Conservation (phyloP, 108 stramenopile genomes). For the Chaetoceros tenuissimus region DNA sequence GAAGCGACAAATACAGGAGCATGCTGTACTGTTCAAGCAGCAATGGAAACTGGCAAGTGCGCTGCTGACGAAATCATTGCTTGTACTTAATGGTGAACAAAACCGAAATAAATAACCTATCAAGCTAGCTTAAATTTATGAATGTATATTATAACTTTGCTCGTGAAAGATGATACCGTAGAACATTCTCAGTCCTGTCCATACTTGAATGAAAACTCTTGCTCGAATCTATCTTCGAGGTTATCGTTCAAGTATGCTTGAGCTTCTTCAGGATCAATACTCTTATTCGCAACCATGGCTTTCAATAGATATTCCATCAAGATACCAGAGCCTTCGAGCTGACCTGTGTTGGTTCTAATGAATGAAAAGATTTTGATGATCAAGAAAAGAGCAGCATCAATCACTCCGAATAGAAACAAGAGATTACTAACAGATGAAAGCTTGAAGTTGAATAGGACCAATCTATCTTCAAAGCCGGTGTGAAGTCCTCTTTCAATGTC, state of each 20-base stretch:
- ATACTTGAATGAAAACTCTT: too few species aligned
- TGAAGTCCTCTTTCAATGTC: slow-evolving; percentile 7
- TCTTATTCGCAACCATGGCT: slow-evolving; percentile 4
- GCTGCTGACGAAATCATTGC: slow-evolving; percentile 23
- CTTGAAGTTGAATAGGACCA: slow-evolving; percentile 5
- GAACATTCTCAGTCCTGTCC: too few species aligned
- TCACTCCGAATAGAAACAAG: neutral
- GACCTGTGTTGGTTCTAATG: slow-evolving; percentile 9
- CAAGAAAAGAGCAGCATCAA: too few species aligned
- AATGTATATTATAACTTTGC: too few species aligned
- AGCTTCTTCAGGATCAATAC: neutral
- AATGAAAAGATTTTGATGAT: neutral
- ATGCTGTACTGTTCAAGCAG: slow-evolving; percentile 33
- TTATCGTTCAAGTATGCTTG: neutral
- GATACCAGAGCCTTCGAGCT: slow-evolving; percentile 4
- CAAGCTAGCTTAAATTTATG: too few species aligned
- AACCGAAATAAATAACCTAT: too few species aligned
- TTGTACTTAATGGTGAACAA: too few species aligned
- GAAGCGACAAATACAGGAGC: slow-evolving; percentile 38
- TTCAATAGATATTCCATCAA: slow-evolving; percentile 7
- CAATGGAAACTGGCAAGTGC: slow-evolving; percentile 36
- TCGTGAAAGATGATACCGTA: too few species aligned
- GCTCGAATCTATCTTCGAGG: slow-evolving; percentile 1
- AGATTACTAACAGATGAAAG: neutral
- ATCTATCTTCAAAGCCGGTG: slow-evolving; percentile 13